Conservation (phyloP, 768 basidiomycete species). For the Scleroderma citrinum region DNA sequence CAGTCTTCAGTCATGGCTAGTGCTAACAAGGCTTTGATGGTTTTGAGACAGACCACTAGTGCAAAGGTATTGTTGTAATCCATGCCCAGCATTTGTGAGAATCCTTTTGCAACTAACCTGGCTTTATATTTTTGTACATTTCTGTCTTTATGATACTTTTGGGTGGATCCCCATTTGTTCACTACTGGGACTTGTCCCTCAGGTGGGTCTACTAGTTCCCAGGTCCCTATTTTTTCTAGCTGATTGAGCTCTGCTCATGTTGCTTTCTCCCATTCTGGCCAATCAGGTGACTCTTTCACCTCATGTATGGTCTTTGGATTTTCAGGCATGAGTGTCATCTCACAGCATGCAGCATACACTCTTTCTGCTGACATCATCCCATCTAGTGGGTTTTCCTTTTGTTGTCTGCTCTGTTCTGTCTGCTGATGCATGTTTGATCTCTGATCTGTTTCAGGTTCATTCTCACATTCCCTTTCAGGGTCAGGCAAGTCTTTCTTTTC, state of each 20-base stretch:
- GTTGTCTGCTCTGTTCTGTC: no score
- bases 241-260: neutral
- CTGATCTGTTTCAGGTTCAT: neutral
- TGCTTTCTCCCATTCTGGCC: constrained; percentile 3
- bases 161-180: constrained; percentile 22
- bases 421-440: no score
- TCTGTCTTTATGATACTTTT: constrained; percentile 3
- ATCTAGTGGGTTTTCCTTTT: no score
- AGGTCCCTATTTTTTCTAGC: constrained; percentile 6
- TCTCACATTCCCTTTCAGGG: no score
- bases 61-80: constrained; percentile 33
- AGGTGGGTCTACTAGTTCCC: constrained; percentile 21
- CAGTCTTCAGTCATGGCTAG: constrained; percentile 12
- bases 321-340: neutral
- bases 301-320: neutral
- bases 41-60: constrained; percentile 20
- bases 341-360: neutral
- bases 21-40: constrained; percentile 19
- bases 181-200: constrained; percentile 16
- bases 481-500: no score
- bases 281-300: neutral
- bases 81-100: constrained; percentile 30
- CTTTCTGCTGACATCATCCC: neutral
- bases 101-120: constrained; percentile 35
- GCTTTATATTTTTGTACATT: constrained; percentile 23